Base-by-base conservation (phyloP, 2,329 filamentous ascomycete genomes). In the Fusarium algeriense region DNA sequence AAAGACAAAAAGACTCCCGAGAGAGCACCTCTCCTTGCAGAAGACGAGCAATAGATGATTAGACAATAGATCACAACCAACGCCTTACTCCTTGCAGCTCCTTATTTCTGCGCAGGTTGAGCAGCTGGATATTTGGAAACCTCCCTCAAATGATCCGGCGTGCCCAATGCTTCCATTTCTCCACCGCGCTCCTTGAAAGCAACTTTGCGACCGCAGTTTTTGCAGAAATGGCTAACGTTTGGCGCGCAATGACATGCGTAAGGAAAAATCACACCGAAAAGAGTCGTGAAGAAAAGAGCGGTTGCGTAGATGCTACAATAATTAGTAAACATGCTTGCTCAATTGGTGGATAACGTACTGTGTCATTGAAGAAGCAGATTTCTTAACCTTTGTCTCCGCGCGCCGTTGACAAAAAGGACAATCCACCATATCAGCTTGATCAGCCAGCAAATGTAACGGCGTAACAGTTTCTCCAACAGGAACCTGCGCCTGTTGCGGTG, bases 321-420 rank as follows among this genome's bases (percentile, higher is more conserved):
- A 26, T 73, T 38, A 67, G 70, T 38, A 67, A 67, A 40, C 8
- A 34, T 11, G 12, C 30, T 17, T 26, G 12, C 11, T 10, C n/a
- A 14, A 14, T 7, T 9, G 35, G 11, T 5, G 20, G 11, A 2
- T 12, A 11, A n/a, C 76, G 20, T 71, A 77, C 76, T 77, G 76
- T 54, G 76, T 77, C 48, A 43, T 41, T 41, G 43, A 34, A 14
- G 76, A 77, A 3, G 76, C 53, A 5, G 64, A 45, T 4, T 70
- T 74, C 68, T 70, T 66, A 3, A 77, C 74, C 7, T 56, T 52
- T 11, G 76, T 77, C 37, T 69, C 63, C 3, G 62, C 54, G 7
- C 75, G 70, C 2, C 67, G 70, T 15, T 67, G 69, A 20, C 76
- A 77, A 52, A 77, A 77, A 1, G 76, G 76, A 38, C 76, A 77